These are phyloP conservation scores for Cryptomeria japonica DNA, from an alignment of 75 land plant genomes.

Conservation along the genomic window DNA sequence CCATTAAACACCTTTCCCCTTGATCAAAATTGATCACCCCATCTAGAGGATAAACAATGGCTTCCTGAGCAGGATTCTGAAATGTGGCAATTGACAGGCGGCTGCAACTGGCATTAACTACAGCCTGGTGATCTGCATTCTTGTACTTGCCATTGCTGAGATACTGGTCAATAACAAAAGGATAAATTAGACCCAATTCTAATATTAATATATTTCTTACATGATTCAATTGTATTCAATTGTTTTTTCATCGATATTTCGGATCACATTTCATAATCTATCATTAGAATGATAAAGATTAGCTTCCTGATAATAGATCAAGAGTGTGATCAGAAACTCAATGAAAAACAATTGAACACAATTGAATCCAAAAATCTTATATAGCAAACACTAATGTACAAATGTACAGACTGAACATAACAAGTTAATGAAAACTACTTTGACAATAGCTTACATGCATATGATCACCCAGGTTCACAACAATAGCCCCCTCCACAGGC, in stretches of 20 bases:
- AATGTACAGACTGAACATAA: not conserved
- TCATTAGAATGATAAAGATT: no score
- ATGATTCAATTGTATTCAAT: no score
- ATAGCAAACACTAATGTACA: no score
- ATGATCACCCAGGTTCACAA: slow-evolving; percentile 81
- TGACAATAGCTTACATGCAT: slow-evolving; percentile 49
- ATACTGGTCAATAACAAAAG: slow-evolving; percentile 23
- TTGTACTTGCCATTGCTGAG: slow-evolving; percentile 74
- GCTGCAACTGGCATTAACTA: slow-evolving; percentile 63
- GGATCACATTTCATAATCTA: no score
- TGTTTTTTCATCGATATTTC: no score
- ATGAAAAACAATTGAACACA: no score
- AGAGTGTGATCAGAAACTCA: no score
- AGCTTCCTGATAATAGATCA: no score
- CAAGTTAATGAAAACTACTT: not conserved
- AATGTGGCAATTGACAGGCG: slow-evolving; percentile 70
- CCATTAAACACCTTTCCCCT: slow-evolving; percentile 56
- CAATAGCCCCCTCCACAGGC: slow-evolving; percentile 62
- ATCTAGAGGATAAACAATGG: slow-evolving; percentile 53
- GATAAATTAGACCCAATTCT: not conserved
- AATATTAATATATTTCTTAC: not conserved
- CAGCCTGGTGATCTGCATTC: slow-evolving; percentile 74
- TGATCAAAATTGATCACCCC: slow-evolving; percentile 19
- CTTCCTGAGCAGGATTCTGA: slow-evolving; percentile 65
- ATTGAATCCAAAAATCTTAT: no score